Conservation (phyloP, 257 asterid genomes). For the Fraxinus pennsylvanica region DNA sequence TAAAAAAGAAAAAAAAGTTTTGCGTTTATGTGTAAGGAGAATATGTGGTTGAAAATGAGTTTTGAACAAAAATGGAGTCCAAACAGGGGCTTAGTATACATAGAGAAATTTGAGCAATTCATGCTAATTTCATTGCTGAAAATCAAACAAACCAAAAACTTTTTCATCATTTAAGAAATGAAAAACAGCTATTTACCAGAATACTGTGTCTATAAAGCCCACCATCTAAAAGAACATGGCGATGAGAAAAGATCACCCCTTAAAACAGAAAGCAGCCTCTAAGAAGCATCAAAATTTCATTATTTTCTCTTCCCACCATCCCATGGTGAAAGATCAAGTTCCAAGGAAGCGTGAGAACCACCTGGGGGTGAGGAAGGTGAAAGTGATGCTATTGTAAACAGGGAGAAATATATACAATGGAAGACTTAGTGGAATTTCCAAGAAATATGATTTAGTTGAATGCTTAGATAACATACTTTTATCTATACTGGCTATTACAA, state of each 20-base stretch:
- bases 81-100: neutral
- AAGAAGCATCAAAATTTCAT: neutral
- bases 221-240: neutral
- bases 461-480: neutral
- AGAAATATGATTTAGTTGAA: neutral
- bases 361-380: neutral
- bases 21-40: no score
- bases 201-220: neutral
- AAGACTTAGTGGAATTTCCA: neutral
- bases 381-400: conserved; percentile 1
- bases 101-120: neutral
- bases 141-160: neutral
- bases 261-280: neutral
- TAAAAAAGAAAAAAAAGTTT: no score
- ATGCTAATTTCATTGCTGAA: neutral
- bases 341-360: conserved; percentile 2
- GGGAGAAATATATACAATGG: neutral
- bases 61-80: neutral
- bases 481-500: neutral
- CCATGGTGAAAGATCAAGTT: neutral
- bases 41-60: no score
- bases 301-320: neutral
- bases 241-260: neutral
- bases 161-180: neutral
- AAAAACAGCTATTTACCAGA: neutral